These are phyloP conservation scores for Backusella westeae DNA, from an alignment of 192 early-diverging fungal species.

Conservation along the genomic window DNA sequence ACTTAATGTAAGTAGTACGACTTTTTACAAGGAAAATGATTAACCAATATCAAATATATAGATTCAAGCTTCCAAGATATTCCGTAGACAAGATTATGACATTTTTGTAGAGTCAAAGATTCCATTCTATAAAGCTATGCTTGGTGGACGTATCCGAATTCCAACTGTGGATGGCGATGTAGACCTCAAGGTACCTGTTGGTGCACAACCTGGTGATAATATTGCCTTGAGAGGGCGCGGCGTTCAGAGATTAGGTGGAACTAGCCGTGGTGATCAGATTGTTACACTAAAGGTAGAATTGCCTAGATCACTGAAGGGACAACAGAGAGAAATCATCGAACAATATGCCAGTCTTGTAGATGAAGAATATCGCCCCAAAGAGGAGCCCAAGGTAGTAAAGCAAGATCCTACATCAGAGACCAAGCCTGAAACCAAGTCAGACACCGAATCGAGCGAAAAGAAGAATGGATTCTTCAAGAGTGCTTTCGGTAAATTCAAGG, in stretches of 20 bases:
- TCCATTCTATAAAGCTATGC: conserved; percentile 82
- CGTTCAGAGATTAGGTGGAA: conserved; percentile 55
- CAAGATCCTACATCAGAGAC: conserved; percentile 16
- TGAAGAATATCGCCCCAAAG: conserved; percentile 25
- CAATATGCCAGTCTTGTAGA: conserved; percentile 54
- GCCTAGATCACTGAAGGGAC: conserved; percentile 56
- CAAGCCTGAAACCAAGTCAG: conserved; percentile 21
- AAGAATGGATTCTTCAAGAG: conserved; percentile 58
- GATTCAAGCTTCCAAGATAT: conserved; percentile 53
- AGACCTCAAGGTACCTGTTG: conserved; percentile 81
- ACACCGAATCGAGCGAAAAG: conserved; percentile 22
- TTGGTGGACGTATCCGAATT: conserved; percentile 85
- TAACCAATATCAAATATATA: conserved; percentile 4
- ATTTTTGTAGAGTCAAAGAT: conserved; percentile 72
- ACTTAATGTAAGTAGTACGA: conserved; percentile 53
- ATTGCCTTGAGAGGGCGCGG: conserved; percentile 79
- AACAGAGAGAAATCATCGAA: conserved; percentile 61
- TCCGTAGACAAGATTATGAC: conserved; percentile 81
- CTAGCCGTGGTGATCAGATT: conserved; percentile 84
- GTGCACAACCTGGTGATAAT: conserved; percentile 88
- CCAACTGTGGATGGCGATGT: conserved; percentile 97
- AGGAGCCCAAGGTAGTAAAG: not conserved
- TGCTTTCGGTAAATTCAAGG: conserved; percentile 55
- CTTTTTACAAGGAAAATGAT: not conserved
- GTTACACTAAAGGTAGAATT: conserved; percentile 82